Evolutionary conservation across 768 basidiomycete species (phyloP), one percentile per base, ranked within the genome.

Genomic region (Lentinula boryana): DNA sequence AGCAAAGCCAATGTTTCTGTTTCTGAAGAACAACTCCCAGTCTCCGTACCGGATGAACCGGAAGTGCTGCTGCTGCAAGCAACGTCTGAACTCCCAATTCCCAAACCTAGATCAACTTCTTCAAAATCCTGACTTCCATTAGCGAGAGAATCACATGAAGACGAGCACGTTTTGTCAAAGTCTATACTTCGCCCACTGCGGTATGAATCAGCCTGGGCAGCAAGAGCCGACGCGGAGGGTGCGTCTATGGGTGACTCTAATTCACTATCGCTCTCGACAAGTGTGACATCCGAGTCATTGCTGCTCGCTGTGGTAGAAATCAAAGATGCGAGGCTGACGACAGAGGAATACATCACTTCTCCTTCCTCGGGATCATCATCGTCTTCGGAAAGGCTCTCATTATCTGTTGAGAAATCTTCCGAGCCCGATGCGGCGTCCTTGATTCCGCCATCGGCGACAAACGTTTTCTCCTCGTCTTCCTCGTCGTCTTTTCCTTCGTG

Each of bases 211-310:
- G 21, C 56, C 16, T n/a, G 33, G 9, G 32, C 4, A 7, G 31
- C 33, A n/a, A 31, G 12, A 18, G 44, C 18, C 13, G 46, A 48
- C 32, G 35, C 18, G 36, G 44, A 48, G 2, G 44, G 16, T 21
- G 52, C 10, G 36, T 33, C 32, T 7, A 15, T 10, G 15, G 35
- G 46, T 4, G 44, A 38, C 23, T 76, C 74, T n/a, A 63, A 65
- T 41, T 78, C 77, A 55, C 69, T 73, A 58, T 80, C 79, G 54
- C 78, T 80, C 65, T 80, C 81, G 27, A 85, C 82, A 18, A 85
- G 75, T 8, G 84, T 85, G n/a, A 74, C 65, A 60, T 85, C 84
- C n/a, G 82, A 80, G 64, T 81, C 81, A 61, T 80, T 80, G 64
- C 78, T 78, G 38, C 40, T 56, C 3, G 66, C 67, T 2, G 74